Evolutionary conservation across 805 yeast species (phyloP).

Genomic region (Saccharomycopsis sp.): DNA sequence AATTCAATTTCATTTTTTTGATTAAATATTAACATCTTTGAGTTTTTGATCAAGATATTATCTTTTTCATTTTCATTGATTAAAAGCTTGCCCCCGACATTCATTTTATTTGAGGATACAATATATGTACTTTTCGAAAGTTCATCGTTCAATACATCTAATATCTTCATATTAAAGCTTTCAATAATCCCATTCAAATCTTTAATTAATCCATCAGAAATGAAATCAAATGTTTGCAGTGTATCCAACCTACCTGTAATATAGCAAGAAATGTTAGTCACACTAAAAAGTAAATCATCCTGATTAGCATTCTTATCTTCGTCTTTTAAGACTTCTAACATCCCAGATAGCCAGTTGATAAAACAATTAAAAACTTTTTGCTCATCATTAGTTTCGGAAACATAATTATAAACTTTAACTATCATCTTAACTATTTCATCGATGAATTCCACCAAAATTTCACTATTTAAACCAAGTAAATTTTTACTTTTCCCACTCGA

Average conservation of each 20-base stretch:
- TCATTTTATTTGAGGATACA: no score
- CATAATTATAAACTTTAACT: constrained; percentile 18
- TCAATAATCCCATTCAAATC: no score
- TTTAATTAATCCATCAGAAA: no score
- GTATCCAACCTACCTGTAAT: constrained; percentile 21
- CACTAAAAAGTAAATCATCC: constrained; percentile 11
- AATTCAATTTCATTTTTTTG: neutral
- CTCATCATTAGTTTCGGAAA: constrained; percentile 31
- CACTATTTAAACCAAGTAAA: constrained; percentile 5
- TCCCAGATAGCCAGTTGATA: constrained; percentile 31
- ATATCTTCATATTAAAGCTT: no score
- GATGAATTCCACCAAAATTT: neutral
- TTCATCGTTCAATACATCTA: no score
- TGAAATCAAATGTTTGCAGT: constrained; percentile 11
- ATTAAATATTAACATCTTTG: no score
- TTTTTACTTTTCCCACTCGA: neutral
- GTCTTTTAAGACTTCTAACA: constrained; percentile 21
- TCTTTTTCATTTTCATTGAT: neutral
- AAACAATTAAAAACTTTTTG: constrained; percentile 35
- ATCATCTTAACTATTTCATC: constrained; percentile 9
- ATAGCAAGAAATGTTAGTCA: constrained; percentile 23
- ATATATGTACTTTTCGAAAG: no score
- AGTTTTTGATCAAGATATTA: no score
- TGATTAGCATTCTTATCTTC: constrained; percentile 20
- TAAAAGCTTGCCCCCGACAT: neutral